Evolutionary conservation across 768 basidiomycete genomes (phyloP), one percentile per base, ranked within the genome.

Genomic region (Termitomyces sp.): DNA sequence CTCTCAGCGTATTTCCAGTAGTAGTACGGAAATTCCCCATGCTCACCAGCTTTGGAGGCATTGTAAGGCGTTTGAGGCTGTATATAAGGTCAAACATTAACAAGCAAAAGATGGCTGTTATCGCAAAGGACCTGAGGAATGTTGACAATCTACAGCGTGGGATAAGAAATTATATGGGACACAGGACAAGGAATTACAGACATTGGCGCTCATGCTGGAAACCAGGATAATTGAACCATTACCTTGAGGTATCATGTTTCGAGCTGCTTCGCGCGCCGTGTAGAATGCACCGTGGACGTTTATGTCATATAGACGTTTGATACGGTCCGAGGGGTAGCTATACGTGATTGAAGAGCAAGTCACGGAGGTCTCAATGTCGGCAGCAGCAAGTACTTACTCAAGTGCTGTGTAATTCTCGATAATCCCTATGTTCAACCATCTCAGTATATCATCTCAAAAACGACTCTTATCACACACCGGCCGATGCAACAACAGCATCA

Each of bases 201-300:
- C 93, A 69, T 84, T 87, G 39, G 93, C 93, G 68, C 89, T 91
- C 93, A 98, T 97, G 66, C 89, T 92, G 6, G 89, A 85, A 58
- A 98, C 84, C 56, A 98, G 80, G 57, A 93, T 83, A 67, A 98
- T 91, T 57, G 86, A 88, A 0, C 94, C 93, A 39, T 82, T 82
- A 18, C 88, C 85, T 54, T 81, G 78, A 9, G 87, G 84, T 61
- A 95, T 89, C 96, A 98, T 98, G 73, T 84, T 79, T 63, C 88
- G 87, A 48, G 95, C 95, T 2, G 91, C 95, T 73, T 98, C 95
- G 30, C 96, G 87, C 11, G 96, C 96, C n/a, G 94, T 96, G 76
- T 89, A 96, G 77, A 92, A 95, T 15, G 86, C 85, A 57, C 95
- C 95, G 70, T 97, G 92, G 45, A 98, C 91, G 68, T 98, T 98